Percentiles rank a stretch among this genome's conserved stretches.
Evolutionary conservation across 163 green algal species (phyloP).

Genomic region (Scenedesmus sp.): DNA sequence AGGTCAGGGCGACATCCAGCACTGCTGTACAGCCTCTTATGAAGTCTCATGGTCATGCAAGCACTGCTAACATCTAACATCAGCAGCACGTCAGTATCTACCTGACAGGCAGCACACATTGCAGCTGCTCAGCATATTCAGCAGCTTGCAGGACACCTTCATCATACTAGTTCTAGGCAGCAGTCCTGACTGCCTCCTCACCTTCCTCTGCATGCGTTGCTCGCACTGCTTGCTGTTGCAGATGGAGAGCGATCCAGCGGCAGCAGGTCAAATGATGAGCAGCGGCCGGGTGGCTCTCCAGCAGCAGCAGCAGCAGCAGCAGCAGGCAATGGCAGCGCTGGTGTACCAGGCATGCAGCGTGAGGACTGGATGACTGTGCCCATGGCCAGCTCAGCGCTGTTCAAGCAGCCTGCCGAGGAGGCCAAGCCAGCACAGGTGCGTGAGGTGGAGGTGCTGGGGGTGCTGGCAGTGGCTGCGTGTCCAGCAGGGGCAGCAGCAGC

Average conservation of each 20-base stretch:
- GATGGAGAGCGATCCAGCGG: slow-evolving; percentile 5
- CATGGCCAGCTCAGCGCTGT: slow-evolving; percentile 57
- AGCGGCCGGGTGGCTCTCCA: neutral
- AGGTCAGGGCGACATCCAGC: neutral
- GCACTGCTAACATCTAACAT: neutral
- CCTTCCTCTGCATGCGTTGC: neutral
- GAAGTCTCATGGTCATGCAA: neutral
- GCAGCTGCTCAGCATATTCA: neutral
- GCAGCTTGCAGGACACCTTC: neutral
- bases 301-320: slow-evolving; percentile 20
- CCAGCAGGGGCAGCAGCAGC: neutral
- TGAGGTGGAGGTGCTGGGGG: neutral
- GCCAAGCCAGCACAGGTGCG: slow-evolving; percentile 9
- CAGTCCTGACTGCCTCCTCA: neutral
- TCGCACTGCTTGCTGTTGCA: neutral
- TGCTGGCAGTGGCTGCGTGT: neutral
- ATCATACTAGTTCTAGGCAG: too few species aligned
- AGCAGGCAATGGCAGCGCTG: neutral
- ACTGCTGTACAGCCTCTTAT: neutral
- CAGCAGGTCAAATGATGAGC: slow-evolving; percentile 10
- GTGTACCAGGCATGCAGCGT: slow-evolving; percentile 23
- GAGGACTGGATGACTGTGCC: slow-evolving; percentile 87
- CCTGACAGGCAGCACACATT: neutral
- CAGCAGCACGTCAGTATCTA: neutral
- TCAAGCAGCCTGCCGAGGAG: slow-evolving; percentile 37